phyloP scores from a whole-genome alignment of 176 grass and related monocot species.

The Urochloa ruziziensis region DNA sequence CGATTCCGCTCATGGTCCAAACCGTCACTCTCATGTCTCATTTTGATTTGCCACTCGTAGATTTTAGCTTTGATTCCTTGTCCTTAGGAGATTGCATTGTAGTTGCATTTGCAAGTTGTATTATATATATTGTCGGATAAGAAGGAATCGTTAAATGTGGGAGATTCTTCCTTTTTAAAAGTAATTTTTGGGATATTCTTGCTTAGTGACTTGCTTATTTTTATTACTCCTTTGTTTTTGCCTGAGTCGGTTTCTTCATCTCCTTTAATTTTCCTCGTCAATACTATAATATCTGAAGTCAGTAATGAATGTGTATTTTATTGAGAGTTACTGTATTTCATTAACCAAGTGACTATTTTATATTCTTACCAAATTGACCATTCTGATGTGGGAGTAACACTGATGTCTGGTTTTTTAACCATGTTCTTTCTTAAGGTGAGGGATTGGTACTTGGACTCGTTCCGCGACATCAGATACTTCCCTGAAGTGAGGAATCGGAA shows the following conservation, averaged over 20 bases:
- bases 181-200: slow-evolving; percentile 11
- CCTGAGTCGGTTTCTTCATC: background rate
- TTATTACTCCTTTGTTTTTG: too few species aligned
- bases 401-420: slow-evolving; percentile 12
- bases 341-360: background rate
- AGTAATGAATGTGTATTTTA: slow-evolving; percentile 28
- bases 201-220: slow-evolving; percentile 18
- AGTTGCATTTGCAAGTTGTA: background rate
- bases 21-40: background rate
- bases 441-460: slow-evolving; percentile 90
- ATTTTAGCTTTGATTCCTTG: background rate
- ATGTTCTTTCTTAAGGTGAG: slow-evolving; percentile 57
- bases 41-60: background rate
- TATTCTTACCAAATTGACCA: slow-evolving; percentile 16
- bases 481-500: slow-evolving; percentile 51
- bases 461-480: slow-evolving; percentile 80
- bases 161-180: background rate
- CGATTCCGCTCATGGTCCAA: background rate
- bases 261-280: background rate
- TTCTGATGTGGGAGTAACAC: slow-evolving; percentile 3
- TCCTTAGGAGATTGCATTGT: background rate
- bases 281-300: slow-evolving; percentile 19
- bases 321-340: background rate
- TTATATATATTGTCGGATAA: background rate
- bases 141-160: background rate